These are phyloP conservation scores for Gaultheria prostrata DNA, from an alignment of 148 eudicot species.

Conservation along the genomic window DNA sequence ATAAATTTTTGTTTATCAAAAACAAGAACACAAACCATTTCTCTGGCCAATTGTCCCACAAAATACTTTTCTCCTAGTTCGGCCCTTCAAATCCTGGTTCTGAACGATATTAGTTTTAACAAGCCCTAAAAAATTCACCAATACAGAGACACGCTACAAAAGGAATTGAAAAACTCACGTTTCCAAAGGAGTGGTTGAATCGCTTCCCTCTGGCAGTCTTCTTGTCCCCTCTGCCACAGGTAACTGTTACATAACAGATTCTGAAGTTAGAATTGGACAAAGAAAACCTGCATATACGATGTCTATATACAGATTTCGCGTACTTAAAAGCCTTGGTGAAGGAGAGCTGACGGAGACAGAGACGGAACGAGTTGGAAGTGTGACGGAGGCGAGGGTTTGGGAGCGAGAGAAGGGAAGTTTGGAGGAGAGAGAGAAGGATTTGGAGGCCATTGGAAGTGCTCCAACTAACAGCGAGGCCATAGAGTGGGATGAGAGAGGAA, in stretches of 20 bases:
- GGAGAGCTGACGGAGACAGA: constrained; percentile 33
- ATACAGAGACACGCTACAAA: neutral
- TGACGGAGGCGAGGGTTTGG: constrained; percentile 19
- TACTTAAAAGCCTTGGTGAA: constrained; percentile 42
- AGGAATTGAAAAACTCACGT: constrained; percentile 36
- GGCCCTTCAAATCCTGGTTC: neutral
- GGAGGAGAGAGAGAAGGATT: constrained; percentile 19
- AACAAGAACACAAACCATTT: neutral
- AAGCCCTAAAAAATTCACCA: neutral
- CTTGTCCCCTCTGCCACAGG: constrained; percentile 67
- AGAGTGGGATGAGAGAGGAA: neutral
- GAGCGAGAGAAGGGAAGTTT: constrained; percentile 38
- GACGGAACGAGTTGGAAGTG: constrained; percentile 25
- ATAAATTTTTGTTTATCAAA: too few species aligned
- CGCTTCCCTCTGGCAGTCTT: constrained; percentile 76
- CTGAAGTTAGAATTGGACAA: neutral
- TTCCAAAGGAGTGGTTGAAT: constrained; percentile 60
- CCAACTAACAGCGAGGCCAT: constrained; percentile 57
- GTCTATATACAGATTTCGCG: neutral
- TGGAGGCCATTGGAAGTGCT: constrained; percentile 46
- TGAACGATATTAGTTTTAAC: neutral
- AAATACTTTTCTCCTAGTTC: neutral
- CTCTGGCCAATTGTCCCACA: neutral
- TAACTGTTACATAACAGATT: constrained; percentile 32
- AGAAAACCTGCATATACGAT: neutral